A percentile compares a stretch with the other conserved stretches of the same genome.
These are phyloP conservation scores for Cyclanthera cordifolia DNA, from an alignment of 306 rosid genomes.

Conservation along the genomic window DNA sequence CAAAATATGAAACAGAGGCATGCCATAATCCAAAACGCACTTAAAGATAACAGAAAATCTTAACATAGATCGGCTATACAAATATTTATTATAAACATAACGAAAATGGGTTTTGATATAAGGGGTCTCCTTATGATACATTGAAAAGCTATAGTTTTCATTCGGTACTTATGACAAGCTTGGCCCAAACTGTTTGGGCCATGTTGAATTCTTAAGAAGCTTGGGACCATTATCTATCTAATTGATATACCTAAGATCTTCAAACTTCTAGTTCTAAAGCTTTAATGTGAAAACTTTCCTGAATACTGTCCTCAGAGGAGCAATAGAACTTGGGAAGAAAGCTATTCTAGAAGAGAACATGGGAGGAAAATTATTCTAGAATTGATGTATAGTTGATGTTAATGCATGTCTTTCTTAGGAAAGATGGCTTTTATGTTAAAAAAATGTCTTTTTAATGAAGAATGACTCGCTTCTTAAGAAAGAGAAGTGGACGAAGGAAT, in stretches of 20 bases:
- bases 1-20: background rate
- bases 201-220: background rate
- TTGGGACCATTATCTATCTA: background rate
- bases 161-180: background rate
- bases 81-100: background rate
- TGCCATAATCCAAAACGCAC: background rate
- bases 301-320: background rate
- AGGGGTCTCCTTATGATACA: background rate
- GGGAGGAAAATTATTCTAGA: background rate
- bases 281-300: background rate
- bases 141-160: background rate
- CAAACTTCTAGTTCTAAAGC: background rate
- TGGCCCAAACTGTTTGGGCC: background rate
- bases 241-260: background rate
- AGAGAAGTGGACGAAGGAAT: no score
- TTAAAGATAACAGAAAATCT: background rate
- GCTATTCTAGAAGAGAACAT: background rate
- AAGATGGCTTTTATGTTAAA: no score
- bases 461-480: no score
- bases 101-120: background rate
- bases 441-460: no score
- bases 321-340: background rate
- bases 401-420: no score
- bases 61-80: background rate
- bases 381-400: background rate